A percentile compares a stretch with the other conserved stretches of the same genome.
These are phyloP conservation scores for Orbilia brochopaga DNA, from an alignment of 2,329 filamentous ascomycete species.

Conservation along the genomic window DNA sequence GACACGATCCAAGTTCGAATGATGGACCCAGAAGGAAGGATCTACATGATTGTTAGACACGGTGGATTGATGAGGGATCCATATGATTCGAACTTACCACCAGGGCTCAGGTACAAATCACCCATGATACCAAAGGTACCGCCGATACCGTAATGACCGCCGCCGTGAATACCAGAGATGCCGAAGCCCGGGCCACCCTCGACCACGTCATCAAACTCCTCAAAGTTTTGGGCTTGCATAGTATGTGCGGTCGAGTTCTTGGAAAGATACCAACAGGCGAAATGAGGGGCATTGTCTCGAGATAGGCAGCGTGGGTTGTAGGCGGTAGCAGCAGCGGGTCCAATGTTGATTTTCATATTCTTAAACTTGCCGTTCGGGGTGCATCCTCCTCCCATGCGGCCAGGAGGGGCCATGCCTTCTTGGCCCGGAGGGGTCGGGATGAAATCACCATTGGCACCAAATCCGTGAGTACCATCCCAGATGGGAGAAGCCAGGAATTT, in stretches of 20 bases:
- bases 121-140: constrained; percentile 56
- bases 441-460: constrained; percentile 56
- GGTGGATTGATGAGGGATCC: constrained; percentile 9
- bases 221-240: constrained; percentile 18
- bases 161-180: constrained; percentile 56
- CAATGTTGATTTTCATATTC: constrained; percentile 56
- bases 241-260: constrained; percentile 26
- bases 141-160: constrained; percentile 58
- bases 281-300: constrained; percentile 34
- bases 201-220: constrained; percentile 54
- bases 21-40: constrained; percentile 55
- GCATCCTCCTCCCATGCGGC: constrained; percentile 56
- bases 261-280: constrained; percentile 40
- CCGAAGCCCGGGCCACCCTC: constrained; percentile 55
- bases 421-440: constrained; percentile 42
- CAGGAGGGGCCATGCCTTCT: constrained; percentile 52
- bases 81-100: constrained; percentile 51
- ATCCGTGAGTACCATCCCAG: constrained; percentile 62
- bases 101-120: constrained; percentile 57
- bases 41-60: constrained; percentile 23
- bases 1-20: constrained; percentile 53
- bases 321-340: constrained; percentile 51
- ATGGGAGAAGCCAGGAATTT: constrained; percentile 59
- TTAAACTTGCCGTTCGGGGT: constrained; percentile 57
- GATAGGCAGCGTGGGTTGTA: constrained; percentile 18